Evolutionary conservation across 2,329 filamentous ascomycete species (phyloP).

Genomic region (Colletotrichum spaethianum): DNA sequence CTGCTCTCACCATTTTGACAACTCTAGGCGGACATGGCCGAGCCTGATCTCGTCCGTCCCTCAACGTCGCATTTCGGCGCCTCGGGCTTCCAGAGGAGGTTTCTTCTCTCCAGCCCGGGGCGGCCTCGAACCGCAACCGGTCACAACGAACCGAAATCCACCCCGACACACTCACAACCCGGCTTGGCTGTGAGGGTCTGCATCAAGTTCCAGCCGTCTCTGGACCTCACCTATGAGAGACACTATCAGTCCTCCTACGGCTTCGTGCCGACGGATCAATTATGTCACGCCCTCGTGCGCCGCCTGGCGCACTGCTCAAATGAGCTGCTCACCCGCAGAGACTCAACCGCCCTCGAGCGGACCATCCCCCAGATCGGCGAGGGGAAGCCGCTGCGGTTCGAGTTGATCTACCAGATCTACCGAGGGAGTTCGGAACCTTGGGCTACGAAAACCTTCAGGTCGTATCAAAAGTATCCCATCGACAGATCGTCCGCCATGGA

Average conservation of each 20-base stretch:
- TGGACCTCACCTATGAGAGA: constrained; percentile 59
- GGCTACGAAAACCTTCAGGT: constrained; percentile 62
- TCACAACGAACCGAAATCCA: constrained; percentile 25
- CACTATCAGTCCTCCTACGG: constrained; percentile 62
- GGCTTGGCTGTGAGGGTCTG: constrained; percentile 59
- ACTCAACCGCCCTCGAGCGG: constrained; percentile 61
- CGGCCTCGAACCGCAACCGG: constrained; percentile 38
- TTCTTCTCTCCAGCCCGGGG: constrained; percentile 39
- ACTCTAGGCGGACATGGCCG: constrained; percentile 37
- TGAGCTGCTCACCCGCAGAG: constrained; percentile 68
- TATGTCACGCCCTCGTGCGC: constrained; percentile 64
- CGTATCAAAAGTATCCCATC: constrained; percentile 64
- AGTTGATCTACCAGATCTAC: constrained; percentile 62
- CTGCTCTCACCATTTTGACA: constrained; percentile 15
- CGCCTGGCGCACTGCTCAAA: constrained; percentile 66
- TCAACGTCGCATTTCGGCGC: constrained; percentile 39
- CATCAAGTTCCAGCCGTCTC: constrained; percentile 61
- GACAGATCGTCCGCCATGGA: constrained; percentile 61
- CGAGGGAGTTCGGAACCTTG: constrained; percentile 56
- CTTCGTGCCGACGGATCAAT: constrained; percentile 60
- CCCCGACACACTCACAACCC: constrained; percentile 12
- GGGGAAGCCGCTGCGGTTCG: constrained; percentile 63
- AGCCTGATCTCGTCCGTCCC: constrained; percentile 34
- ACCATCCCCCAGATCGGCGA: constrained; percentile 45
- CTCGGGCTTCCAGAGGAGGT: constrained; percentile 36